Base-by-base conservation (phyloP, 2,329 filamentous ascomycete species). In the Fusarium avenaceum region DNA sequence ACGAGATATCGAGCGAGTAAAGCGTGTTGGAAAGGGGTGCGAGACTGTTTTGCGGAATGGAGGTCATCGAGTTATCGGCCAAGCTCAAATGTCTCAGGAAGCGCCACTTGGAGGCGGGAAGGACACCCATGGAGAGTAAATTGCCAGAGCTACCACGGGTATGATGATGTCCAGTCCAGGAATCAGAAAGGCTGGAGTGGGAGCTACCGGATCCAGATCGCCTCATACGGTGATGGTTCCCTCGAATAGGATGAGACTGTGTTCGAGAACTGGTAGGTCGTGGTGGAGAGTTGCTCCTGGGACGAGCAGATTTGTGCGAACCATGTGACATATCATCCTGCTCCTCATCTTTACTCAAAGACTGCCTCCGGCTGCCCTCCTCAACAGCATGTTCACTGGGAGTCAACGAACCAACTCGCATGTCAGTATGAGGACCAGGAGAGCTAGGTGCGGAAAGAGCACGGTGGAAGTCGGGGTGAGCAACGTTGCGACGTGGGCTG, bases 161-260 rank as follows among this genome's bases (percentile, higher is more conserved):
- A 43, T 80, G 80, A 48, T 77, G 75, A 58, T 88, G 75, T 51
- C 88, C 84, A 63, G 87, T 82, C 87, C 87, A 82, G 6, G 87
- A 88, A 64, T 90, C 88, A 3, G 88, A 90, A 50, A 90, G 80
- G 75, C 88, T 90, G 2, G 95, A 97, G 74, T 96, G 92, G 2
- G 95, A 98, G 79, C 96, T 98, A 47, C 93, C 94, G 30, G 96
- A 98, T 15, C 92, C 92, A 4, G 95, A 97, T 57, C 96, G 89
- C 69, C 91, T 90, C 63, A 96, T 89, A 70, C 95, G 94, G 71
- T 92, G 87, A 2, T 88, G 86, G 26, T 86, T 87, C 57, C 92
- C 87, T 55, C 92, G 89, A 48, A 85, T 82, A 69, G 93, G 89
- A 38, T 88, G 83, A 4, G 90, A 89, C 38, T 86, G 85, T 69